These are phyloP conservation scores for Volvox reticuliferus DNA, from an alignment of 139 green algal species.

Conservation along the genomic window DNA sequence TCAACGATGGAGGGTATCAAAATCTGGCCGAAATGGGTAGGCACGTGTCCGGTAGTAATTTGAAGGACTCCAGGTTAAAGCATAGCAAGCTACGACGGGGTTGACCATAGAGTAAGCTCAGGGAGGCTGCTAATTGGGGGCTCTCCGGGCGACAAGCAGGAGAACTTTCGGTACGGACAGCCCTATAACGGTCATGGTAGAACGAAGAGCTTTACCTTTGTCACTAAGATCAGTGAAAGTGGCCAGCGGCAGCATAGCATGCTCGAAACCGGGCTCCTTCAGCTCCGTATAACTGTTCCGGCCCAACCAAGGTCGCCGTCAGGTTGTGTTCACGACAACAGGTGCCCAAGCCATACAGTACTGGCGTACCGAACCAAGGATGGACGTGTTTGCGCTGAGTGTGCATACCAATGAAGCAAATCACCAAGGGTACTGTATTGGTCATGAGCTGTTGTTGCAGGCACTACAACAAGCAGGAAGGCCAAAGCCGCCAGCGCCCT, in stretches of 20 bases:
- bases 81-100: neutral
- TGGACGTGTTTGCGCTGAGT: neutral
- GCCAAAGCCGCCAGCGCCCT: neutral
- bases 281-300: slow-evolving; percentile 16
- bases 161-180: neutral
- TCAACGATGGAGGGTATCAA: no score
- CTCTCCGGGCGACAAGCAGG: neutral
- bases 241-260: neutral
- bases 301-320: neutral
- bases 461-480: neutral
- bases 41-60: neutral
- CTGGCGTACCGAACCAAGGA: neutral
- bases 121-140: neutral
- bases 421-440: slow-evolving; percentile 28
- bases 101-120: neutral
- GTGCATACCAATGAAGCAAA: slow-evolving; percentile 36
- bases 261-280: slow-evolving; percentile 15
- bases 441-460: neutral
- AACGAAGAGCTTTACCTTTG: no score
- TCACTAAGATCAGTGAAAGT: slow-evolving; percentile 12
- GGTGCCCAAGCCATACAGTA: neutral
- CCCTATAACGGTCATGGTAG: neutral
- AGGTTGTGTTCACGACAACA: neutral
- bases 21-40: no score
- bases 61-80: no score